Conservation (phyloP, 345 rosid species). For the Aquilaria sinensis region DNA sequence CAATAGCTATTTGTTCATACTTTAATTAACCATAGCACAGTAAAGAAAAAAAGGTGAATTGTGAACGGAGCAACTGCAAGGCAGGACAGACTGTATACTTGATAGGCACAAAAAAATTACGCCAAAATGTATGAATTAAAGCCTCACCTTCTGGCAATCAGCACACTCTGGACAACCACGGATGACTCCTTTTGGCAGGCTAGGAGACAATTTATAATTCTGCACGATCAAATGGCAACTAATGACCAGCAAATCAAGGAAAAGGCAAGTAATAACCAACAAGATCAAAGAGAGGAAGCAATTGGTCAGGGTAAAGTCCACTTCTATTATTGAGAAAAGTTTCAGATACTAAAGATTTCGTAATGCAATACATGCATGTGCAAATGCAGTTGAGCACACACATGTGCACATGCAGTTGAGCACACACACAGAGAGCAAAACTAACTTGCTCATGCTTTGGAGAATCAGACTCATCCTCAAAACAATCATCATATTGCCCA, state of each 20-base stretch:
- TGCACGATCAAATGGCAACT: conserved; percentile 28
- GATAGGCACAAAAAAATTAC: not conserved
- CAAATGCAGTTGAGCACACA: not conserved
- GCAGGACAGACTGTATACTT: not conserved
- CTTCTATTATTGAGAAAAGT: not conserved
- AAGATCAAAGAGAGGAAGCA: conserved; percentile 3
- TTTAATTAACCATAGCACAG: not conserved
- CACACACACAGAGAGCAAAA: conserved; percentile 5
- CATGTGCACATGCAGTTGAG: not conserved
- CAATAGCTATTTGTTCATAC: not conserved
- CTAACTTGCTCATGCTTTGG: conserved; percentile 53
- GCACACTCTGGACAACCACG: conserved; percentile 72
- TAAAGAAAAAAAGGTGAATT: not conserved
- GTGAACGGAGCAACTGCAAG: not conserved
- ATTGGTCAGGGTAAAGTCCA: not conserved
- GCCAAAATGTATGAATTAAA: not conserved
- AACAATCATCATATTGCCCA: conserved; percentile 33
- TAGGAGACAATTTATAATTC: conserved; percentile 35
- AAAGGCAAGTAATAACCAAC: conserved; percentile 2
- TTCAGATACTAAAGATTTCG: conserved; percentile 3
- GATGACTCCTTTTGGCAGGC: conserved; percentile 74
- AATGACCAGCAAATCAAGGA: not conserved
- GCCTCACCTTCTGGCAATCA: conserved; percentile 86
- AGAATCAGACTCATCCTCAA: conserved; percentile 42
- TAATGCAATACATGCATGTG: not conserved